A percentile compares a stretch with the other conserved stretches of the same genome.
Evolutionary conservation across 768 basidiomycete genomes (phyloP).

Genomic region (Hygrocybe punicea): DNA sequence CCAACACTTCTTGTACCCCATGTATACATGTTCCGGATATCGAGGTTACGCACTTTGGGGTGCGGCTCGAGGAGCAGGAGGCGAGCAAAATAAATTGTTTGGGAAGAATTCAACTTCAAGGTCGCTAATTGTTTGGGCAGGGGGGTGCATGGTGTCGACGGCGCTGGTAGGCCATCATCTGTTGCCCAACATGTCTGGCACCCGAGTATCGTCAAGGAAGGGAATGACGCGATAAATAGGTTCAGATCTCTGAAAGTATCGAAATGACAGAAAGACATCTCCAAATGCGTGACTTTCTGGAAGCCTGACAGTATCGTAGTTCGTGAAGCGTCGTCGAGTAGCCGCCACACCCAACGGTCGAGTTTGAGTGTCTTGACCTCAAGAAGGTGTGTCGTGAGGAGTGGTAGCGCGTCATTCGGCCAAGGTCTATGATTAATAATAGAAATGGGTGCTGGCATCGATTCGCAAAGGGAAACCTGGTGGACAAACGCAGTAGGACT

Average conservation of each 20-base stretch:
- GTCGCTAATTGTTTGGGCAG: background rate
- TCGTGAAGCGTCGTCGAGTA: background rate
- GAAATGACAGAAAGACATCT: background rate
- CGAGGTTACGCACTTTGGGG: background rate
- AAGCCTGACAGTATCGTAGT: background rate
- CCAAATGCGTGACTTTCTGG: background rate
- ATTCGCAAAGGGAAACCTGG: background rate
- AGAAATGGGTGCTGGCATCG: no score
- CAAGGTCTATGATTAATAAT: no score
- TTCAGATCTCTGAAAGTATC: background rate
- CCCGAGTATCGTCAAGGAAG: background rate
- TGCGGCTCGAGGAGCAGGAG: background rate
- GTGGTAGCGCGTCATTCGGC: background rate
- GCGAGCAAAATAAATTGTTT: background rate
- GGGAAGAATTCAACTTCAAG: background rate
- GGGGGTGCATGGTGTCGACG: background rate
- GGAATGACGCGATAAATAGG: background rate
- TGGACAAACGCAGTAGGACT: background rate
- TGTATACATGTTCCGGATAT: background rate
- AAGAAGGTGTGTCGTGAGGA: background rate
- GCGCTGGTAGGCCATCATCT: no score
- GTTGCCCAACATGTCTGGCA: background rate
- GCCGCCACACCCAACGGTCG: background rate
- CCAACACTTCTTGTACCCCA: background rate
- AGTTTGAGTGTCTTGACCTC: background rate